Conservation (phyloP, 23 red algal species). For the Gracilariopsis chorda region DNA sequence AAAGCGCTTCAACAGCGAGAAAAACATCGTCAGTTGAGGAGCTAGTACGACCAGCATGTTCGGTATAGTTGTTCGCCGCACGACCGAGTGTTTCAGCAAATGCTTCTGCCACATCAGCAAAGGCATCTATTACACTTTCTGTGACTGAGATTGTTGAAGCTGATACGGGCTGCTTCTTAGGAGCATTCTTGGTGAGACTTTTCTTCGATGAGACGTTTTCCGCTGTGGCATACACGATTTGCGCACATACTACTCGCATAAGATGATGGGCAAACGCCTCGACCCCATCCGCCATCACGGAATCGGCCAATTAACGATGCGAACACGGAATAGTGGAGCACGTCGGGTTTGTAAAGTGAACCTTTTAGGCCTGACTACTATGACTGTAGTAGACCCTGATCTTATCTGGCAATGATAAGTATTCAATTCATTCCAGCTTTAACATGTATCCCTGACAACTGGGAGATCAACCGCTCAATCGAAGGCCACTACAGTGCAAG, state of each 20-base stretch:
- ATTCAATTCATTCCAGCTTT: too few species aligned
- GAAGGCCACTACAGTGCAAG: too few species aligned
- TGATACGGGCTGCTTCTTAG: neutral
- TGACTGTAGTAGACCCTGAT: too few species aligned
- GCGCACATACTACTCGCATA: constrained; percentile 40
- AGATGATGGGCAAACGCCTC: constrained; percentile 15
- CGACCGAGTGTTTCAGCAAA: constrained; percentile 26
- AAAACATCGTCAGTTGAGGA: constrained; percentile 33
- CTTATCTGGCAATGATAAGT: too few species aligned
- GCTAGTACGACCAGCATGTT: constrained; percentile 5
- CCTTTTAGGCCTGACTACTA: too few species aligned
- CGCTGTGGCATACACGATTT: constrained; percentile 60
- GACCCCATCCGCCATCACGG: constrained; percentile 23
- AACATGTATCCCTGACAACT: too few species aligned
- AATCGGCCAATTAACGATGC: too few species aligned
- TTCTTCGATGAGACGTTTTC: constrained; percentile 24
- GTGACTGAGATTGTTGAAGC: constrained; percentile 40
- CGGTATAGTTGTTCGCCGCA: neutral
- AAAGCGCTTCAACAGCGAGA: constrained; percentile 15
- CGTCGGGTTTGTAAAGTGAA: too few species aligned
- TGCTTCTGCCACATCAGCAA: constrained; percentile 53
- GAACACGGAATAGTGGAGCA: too few species aligned
- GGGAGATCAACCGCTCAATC: too few species aligned
- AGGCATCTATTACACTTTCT: constrained; percentile 32
- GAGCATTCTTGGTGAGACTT: neutral